Base-by-base conservation (phyloP, 2,329 filamentous ascomycete genomes). In the Dothistroma septosporum region DNA sequence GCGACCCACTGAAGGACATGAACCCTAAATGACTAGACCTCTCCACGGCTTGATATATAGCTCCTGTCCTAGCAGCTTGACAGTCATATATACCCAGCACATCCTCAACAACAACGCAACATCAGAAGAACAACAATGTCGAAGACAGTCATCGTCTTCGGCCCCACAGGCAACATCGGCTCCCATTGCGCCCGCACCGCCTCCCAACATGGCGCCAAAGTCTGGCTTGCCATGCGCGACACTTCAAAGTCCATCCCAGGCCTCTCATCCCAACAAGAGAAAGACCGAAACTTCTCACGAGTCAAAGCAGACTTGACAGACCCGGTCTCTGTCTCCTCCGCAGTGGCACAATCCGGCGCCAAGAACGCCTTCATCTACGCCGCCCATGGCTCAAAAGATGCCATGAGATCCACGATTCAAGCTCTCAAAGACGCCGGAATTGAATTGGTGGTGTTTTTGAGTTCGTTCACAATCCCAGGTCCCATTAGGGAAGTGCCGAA, bases 361-460 rank as follows among this genome's bases (percentile, higher is more conserved):
- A 80, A 75, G 48, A 64, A 68, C 8, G 82, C 81, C 0, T 84
- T 83, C 71, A 72, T 82, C 52, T 84, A 85, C 68, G 31, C 73
- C 1, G 65, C 73, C 8, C 63, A 69, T 12, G 64, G 69, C 31
- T 61, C 69, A 0, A 5, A 65, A 1, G 78, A 82, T 61, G 58
- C 73, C 57, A 78, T 83, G 77, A 71, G 70, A 16, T 59, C 68
- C 8, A 73, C 74, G 16, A 65, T 81, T 53, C 64, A 72, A 60
- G 78, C 81, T 0, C 70, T 84, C 55, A 80, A 79, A 61, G 65
- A 68, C 16, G 74, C 73, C 1, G 81, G 81, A 0, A 72, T 82
- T 35, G 74, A 79, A 11, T 76, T 73, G 35, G 74, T 82, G 6
- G 77, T 80, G 14, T 65, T 83, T n/a, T 70, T 82, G 21, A 80